phyloP scores from a whole-genome alignment of 2,329 filamentous ascomycete species.

The Gyromitra esculenta region DNA sequence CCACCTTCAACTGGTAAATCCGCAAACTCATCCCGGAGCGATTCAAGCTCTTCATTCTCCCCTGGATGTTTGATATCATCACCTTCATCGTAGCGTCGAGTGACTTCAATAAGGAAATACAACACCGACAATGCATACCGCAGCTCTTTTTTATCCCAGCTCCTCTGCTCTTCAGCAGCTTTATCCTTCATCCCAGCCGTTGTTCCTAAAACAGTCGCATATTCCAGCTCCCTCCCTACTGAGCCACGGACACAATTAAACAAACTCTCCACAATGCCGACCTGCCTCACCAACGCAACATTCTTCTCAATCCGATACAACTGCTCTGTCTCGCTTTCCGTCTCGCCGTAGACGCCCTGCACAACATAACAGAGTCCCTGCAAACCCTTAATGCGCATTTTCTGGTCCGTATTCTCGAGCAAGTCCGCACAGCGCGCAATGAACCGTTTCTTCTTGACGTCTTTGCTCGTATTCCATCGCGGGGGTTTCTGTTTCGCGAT shows the following conservation, averaged over 20 bases:
- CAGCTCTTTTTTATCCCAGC: conserved; percentile 55
- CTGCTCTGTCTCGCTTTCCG: conserved; percentile 58
- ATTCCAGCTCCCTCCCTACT: conserved; percentile 56
- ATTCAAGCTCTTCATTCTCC: conserved; percentile 55
- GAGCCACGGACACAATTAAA: conserved; percentile 57
- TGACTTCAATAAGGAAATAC: conserved; percentile 57
- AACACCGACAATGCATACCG: conserved; percentile 56
- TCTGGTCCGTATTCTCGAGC: conserved; percentile 61
- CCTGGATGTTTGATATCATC: conserved; percentile 51
- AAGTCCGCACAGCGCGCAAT: conserved; percentile 60
- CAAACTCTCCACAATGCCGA: conserved; percentile 54
- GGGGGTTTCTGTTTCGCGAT: conserved; percentile 54
- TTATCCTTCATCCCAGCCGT: conserved; percentile 34
- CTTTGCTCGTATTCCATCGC: conserved; percentile 73
- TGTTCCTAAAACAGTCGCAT: conserved; percentile 47
- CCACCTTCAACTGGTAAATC: conserved; percentile 61
- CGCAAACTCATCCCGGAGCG: conserved; percentile 62
- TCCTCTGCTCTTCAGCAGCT: conserved; percentile 45
- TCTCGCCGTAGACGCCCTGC: conserved; percentile 58
- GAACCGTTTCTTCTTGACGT: conserved; percentile 65
- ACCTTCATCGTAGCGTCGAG: conserved; percentile 53
- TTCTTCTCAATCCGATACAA: conserved; percentile 56
- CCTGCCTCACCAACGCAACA: conserved; percentile 54
- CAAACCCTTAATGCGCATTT: conserved; percentile 62
- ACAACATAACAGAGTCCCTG: conserved; percentile 64